A percentile compares a stretch with the other conserved stretches of the same genome.
Evolutionary conservation across 345 rosid species (phyloP).

Genomic region (rapeseed (Brassica napus)): Da-Ae NC_063442.1:38800001-38800500

Average conservation of each 20-base stretch:
- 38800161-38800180: background rate
- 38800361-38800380: constrained; percentile 2
- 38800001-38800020: background rate
- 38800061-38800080: background rate
- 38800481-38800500: constrained; percentile 24
- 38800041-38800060: background rate
- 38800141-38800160: too few species aligned
- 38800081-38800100: too few species aligned
- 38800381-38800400: background rate
- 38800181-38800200: background rate
- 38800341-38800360: background rate
- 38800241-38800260: background rate
- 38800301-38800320: background rate
- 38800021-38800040: background rate
- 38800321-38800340: background rate
- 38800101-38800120: too few species aligned
- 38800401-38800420: constrained; percentile 21
- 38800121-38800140: background rate
- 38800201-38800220: background rate
- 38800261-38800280: background rate
- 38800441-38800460: constrained; percentile 12
- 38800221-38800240: background rate
- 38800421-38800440: constrained; percentile 12
- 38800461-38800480: constrained; percentile 37
- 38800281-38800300: background rate